Percentiles rank a stretch among this genome's conserved stretches.
These are phyloP conservation scores for Penicillium diatomitis DNA, from an alignment of 495 filamentous ascomycete genomes.

Conservation along the genomic window DNA sequence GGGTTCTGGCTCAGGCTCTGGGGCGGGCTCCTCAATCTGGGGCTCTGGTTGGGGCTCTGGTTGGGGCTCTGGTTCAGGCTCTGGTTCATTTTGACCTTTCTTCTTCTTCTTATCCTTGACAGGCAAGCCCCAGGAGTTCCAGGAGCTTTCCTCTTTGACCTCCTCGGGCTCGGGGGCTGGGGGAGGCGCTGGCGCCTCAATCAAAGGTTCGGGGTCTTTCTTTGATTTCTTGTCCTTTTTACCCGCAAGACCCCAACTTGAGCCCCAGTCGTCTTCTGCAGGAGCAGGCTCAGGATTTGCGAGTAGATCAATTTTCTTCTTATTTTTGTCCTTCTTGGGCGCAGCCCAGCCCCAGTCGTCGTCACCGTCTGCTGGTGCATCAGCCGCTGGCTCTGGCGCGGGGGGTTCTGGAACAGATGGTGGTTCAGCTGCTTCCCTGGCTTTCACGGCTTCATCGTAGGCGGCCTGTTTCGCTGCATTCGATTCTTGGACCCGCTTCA, in stretches of 20 bases:
- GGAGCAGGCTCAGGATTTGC: constrained; percentile 18
- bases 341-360: constrained; percentile 26
- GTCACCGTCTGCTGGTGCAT: not conserved
- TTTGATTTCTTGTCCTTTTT: constrained; percentile 34
- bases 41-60: constrained; percentile 13
- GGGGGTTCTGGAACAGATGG: not conserved
- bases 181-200: constrained; percentile 16
- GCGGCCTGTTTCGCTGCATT: constrained; percentile 9
- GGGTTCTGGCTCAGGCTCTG: constrained; percentile 18
- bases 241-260: constrained; percentile 20
- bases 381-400: constrained; percentile 6
- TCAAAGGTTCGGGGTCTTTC: constrained; percentile 22
- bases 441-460: constrained; percentile 6
- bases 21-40: constrained; percentile 15
- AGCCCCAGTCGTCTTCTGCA: constrained; percentile 21
- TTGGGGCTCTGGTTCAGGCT: constrained; percentile 8
- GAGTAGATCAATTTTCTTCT: constrained; percentile 26
- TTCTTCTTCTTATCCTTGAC: constrained; percentile 17
- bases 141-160: constrained; percentile 33
- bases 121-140: constrained; percentile 25
- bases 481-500: constrained; percentile 1
- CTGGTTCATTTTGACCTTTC: constrained; percentile 9
- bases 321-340: constrained; percentile 33
- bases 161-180: constrained; percentile 26
- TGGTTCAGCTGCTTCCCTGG: constrained; percentile 13